Percentiles rank a stretch among this genome's conserved stretches.
These are phyloP conservation scores for Pleochaeta shiraiana DNA, from an alignment of 2,329 filamentous ascomycete genomes.

Conservation along the genomic window DNA sequence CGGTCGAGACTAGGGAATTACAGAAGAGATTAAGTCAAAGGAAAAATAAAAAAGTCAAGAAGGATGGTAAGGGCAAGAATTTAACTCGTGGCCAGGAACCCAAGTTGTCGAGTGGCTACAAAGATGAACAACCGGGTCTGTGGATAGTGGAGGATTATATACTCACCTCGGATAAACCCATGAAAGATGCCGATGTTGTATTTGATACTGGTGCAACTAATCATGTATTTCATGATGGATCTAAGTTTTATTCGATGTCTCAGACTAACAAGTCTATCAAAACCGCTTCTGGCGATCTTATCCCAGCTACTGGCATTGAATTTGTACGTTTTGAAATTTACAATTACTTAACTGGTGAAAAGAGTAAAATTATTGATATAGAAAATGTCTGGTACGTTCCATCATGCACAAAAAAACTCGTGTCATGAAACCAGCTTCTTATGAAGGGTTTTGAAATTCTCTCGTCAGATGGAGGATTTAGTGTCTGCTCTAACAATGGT, in stretches of 20 bases:
- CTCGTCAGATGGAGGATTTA: neutral
- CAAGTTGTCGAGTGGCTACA: neutral
- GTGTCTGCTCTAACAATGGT: neutral
- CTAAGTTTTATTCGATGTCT: neutral
- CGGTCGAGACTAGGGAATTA: neutral
- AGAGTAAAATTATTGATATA: neutral
- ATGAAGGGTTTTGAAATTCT: neutral
- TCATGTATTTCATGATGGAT: constrained; percentile 1
- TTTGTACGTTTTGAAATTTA: neutral
- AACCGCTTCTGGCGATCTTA: neutral
- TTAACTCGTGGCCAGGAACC: neutral
- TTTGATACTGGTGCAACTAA: neutral
- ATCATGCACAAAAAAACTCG: neutral
- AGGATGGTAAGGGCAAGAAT: neutral
- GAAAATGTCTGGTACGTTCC: constrained; percentile 3
- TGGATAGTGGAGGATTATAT: neutral
- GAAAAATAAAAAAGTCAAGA: neutral
- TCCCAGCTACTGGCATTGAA: neutral
- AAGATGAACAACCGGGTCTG: neutral
- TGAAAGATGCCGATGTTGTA: neutral
- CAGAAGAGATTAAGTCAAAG: neutral
- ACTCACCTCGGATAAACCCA: neutral
- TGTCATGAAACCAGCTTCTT: neutral
- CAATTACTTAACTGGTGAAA: neutral
- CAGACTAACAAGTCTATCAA: neutral